phyloP scores from a whole-genome alignment of 768 basidiomycete genomes.

The Leucosporidium scottii region DNA sequence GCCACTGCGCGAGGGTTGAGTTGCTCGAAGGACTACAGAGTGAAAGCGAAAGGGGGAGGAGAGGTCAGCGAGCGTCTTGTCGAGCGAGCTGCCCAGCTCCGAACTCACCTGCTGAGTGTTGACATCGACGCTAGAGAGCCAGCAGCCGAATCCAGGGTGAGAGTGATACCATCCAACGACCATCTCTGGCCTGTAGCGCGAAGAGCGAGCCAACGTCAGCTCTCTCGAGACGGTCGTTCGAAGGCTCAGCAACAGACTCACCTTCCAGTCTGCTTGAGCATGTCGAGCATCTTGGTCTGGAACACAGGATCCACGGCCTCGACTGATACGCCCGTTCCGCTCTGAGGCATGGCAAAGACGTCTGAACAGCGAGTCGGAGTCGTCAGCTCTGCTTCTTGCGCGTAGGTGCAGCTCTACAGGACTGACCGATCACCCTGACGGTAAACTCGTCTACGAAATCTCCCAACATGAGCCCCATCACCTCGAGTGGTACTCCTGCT shows the following conservation, averaged over 20 bases:
- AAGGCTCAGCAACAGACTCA: conserved; percentile 43
- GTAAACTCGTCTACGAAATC: conserved; percentile 97
- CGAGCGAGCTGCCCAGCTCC: not conserved
- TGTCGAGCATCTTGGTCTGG: conserved; percentile 95
- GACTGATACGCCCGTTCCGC: conserved; percentile 92
- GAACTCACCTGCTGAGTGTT: conserved; percentile 85
- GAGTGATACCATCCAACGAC: conserved; percentile 99
- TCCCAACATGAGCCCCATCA: conserved; percentile 96
- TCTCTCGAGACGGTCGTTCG: not conserved
- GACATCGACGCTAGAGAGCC: conserved; percentile 97
- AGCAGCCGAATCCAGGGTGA: conserved; percentile 98
- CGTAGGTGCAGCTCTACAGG: not conserved
- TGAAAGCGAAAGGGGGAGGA: not conserved
- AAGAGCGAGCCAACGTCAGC: conserved; percentile 16
- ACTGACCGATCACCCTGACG: conserved; percentile 36
- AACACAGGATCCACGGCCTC: conserved; percentile 95
- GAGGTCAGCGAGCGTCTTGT: not conserved
- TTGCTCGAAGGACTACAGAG: conserved; percentile 80
- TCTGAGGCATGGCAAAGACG: conserved; percentile 98
- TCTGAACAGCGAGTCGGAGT: conserved; percentile 57
- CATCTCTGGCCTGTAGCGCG: conserved; percentile 69
- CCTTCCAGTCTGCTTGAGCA: conserved; percentile 98
- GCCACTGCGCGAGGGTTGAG: conserved; percentile 89
- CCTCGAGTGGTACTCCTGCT: conserved; percentile 98
- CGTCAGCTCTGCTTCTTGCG: not conserved